phyloP scores from a whole-genome alignment of 1,284 basidiomycete species.

The Fomitopsis betulina region DNA sequence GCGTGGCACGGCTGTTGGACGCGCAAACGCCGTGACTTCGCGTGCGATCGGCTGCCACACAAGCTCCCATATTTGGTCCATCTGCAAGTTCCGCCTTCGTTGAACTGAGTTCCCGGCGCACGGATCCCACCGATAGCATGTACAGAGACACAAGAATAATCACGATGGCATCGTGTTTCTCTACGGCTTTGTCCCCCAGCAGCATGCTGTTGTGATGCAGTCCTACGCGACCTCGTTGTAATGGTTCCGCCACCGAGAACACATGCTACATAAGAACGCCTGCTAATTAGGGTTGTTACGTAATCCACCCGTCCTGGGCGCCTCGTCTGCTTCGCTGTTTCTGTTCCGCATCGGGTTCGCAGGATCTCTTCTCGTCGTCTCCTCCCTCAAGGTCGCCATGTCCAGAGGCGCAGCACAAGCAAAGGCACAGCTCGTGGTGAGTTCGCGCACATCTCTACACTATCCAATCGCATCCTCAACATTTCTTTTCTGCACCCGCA shows the following conservation, averaged over 20 bases:
- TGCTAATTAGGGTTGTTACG: background rate
- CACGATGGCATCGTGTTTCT: background rate
- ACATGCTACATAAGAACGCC: background rate
- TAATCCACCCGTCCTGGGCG: background rate
- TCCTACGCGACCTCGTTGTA: background rate
- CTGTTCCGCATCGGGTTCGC: background rate
- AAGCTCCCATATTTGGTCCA: background rate
- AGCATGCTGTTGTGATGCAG: background rate
- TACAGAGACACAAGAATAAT: background rate
- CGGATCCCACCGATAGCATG: background rate
- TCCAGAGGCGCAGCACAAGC: constrained; percentile 51
- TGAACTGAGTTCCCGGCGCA: background rate
- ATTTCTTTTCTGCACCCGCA: constrained; percentile 6
- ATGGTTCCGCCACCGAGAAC: background rate
- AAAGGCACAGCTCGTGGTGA: constrained; percentile 61
- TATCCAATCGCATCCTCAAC: background rate
- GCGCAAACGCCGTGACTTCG: background rate
- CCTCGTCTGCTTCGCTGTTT: background rate
- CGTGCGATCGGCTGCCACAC: background rate
- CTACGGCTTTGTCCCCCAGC: background rate
- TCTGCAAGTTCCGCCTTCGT: background rate
- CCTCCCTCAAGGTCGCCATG: constrained; percentile 34
- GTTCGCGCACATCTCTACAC: constrained; percentile 11
- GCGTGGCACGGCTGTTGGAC: constrained; percentile 1
- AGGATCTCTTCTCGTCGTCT: background rate